Conservation (phyloP, 495 filamentous ascomycete species). For the Podospora fimiseda region DNA sequence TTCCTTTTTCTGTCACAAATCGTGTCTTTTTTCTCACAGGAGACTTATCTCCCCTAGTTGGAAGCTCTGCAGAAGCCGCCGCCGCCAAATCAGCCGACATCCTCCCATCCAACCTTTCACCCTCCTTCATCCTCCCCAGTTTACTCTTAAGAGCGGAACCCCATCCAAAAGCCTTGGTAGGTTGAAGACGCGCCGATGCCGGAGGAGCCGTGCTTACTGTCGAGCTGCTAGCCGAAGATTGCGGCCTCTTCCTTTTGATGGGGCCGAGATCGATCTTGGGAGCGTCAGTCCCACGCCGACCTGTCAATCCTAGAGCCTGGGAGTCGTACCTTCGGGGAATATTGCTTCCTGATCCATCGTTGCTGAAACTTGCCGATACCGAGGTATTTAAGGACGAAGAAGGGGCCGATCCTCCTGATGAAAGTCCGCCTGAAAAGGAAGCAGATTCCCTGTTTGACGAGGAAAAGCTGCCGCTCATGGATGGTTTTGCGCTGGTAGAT, state of each 20-base stretch:
- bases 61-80: background rate
- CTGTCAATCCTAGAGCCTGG: slow-evolving; percentile 50
- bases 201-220: slow-evolving; percentile 45
- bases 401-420: background rate
- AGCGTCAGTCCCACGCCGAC: slow-evolving; percentile 43
- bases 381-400: background rate
- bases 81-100: background rate
- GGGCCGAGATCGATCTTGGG: slow-evolving; percentile 61
- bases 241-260: slow-evolving; percentile 4
- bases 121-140: slow-evolving; percentile 49
- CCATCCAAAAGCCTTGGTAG: slow-evolving; percentile 38
- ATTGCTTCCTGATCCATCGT: slow-evolving; percentile 5
- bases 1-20: slow-evolving; percentile 71
- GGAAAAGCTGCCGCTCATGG: slow-evolving; percentile 6
- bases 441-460: background rate
- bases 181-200: too few species aligned
- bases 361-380: background rate
- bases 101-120: slow-evolving; percentile 30
- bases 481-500: slow-evolving; percentile 9
- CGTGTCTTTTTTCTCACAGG: slow-evolving; percentile 71
- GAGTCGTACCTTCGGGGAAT: slow-evolving; percentile 34
- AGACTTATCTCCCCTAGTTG: slow-evolving; percentile 23
- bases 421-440: background rate
- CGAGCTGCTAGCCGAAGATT: background rate
- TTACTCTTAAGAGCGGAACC: slow-evolving; percentile 41